These are phyloP conservation scores for Teunomyces lycoperdinae DNA, from an alignment of 805 yeast species.

Conservation along the genomic window DNA sequence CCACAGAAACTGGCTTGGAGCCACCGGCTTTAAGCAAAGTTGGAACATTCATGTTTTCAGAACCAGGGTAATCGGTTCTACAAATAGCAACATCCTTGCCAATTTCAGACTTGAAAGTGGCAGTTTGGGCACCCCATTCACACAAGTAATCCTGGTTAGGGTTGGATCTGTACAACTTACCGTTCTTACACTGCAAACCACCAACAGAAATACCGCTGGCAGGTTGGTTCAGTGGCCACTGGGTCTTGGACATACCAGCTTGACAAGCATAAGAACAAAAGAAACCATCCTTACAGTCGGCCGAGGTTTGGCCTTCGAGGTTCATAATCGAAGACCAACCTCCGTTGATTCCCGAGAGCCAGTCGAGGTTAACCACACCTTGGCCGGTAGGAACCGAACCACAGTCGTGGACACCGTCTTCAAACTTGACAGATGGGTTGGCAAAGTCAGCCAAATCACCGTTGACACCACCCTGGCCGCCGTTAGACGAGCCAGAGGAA, in stretches of 20 bases:
- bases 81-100: constrained; percentile 59
- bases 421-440: constrained; percentile 51
- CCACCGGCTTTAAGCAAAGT: constrained; percentile 58
- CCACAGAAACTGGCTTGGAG: constrained; percentile 53
- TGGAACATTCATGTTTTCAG: constrained; percentile 77
- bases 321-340: constrained; percentile 46
- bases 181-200: constrained; percentile 62
- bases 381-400: constrained; percentile 69
- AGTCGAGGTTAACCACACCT: constrained; percentile 62
- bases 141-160: constrained; percentile 51
- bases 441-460: constrained; percentile 47
- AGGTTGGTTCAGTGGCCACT: constrained; percentile 72
- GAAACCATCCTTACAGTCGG: constrained; percentile 57
- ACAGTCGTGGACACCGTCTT: constrained; percentile 72
- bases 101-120: constrained; percentile 52
- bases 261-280: constrained; percentile 79
- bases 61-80: constrained; percentile 80
- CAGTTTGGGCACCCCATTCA: constrained; percentile 60
- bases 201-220: constrained; percentile 68
- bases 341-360: constrained; percentile 39
- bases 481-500: constrained; percentile 26
- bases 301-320: constrained; percentile 46
- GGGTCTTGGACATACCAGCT: constrained; percentile 79
- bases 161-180: constrained; percentile 62
- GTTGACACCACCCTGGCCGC: constrained; percentile 39